Evolutionary conservation across 345 rosid genomes (phyloP).

Genomic region (Brassica napus): DNA sequence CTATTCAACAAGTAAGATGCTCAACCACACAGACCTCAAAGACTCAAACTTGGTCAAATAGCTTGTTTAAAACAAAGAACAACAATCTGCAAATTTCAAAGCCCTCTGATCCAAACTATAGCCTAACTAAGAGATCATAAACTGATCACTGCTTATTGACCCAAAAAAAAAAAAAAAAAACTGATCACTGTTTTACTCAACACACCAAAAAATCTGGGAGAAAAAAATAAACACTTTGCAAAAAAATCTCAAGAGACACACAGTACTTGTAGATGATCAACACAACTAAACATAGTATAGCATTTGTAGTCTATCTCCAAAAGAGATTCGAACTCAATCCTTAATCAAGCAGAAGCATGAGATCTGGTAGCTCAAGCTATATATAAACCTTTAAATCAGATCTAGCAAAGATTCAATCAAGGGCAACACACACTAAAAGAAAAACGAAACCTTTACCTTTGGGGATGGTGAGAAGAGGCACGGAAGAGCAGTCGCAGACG

Average conservation of each 20-base stretch:
- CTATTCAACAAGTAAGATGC: conserved; percentile 9
- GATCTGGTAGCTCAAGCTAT: not conserved
- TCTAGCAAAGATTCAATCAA: conserved; percentile 36
- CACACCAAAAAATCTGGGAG: not conserved
- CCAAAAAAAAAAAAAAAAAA: no score
- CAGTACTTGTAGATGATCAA: conserved; percentile 7
- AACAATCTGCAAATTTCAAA: not conserved
- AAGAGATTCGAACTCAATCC: not conserved
- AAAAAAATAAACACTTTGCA: not conserved
- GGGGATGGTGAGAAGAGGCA: conserved; percentile 68
- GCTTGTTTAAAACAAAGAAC: not conserved
- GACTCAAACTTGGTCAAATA: conserved; percentile 9
- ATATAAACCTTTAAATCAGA: not conserved
- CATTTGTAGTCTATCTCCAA: not conserved
- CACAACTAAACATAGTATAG: not conserved
- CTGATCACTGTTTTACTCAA: not conserved
- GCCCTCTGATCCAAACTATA: not conserved
- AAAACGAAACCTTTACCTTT: conserved; percentile 45
- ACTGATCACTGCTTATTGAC: not conserved
- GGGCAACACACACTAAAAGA: not conserved
- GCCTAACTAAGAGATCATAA: not conserved
- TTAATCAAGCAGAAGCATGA: not conserved
- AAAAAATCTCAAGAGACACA: not conserved
- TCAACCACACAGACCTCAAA: conserved; percentile 17
- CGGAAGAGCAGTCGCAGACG: conserved; percentile 80